These are phyloP conservation scores for Chlorella variabilis DNA, from an alignment of 163 green algal species.

Conservation along the genomic window DNA sequence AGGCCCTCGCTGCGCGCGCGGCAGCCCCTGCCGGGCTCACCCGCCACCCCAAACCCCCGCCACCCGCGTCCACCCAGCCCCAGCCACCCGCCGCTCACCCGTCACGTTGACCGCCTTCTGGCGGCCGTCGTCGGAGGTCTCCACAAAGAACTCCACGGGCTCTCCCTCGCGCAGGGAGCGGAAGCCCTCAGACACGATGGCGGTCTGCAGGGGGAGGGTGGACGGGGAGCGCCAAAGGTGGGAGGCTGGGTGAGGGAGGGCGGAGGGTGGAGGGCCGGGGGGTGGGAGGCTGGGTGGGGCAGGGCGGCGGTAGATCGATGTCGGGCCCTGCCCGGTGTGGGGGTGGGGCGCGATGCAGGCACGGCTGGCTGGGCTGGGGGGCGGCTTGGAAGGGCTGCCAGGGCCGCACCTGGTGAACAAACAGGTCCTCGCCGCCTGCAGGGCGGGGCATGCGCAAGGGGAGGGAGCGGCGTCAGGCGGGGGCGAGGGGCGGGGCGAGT, in stretches of 20 bases:
- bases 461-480: not conserved
- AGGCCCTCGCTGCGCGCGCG: no score
- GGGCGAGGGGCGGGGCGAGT: no score
- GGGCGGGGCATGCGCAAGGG: no score
- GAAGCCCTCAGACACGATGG: conserved; percentile 84
- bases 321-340: no score
- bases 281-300: no score
- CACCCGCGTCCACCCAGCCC: no score
- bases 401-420: conserved; percentile 63
- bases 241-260: no score
- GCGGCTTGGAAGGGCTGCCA: not conserved
- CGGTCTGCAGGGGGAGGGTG: conserved; percentile 66
- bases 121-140: conserved; percentile 72
- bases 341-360: no score
- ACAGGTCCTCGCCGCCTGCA: conserved; percentile 69
- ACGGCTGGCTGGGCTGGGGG: no score
- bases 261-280: not conserved
- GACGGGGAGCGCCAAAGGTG: no score
- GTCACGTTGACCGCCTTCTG: conserved; percentile 55
- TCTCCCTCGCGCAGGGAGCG: conserved; percentile 79
- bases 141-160: conserved; percentile 78
- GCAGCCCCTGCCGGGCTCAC: no score
- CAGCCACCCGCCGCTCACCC: not conserved
- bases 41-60: no score
- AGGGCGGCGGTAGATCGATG: not conserved